These are phyloP conservation scores for Candida freyschussii DNA, from an alignment of 1,139 yeast species.

Conservation along the genomic window DNA sequence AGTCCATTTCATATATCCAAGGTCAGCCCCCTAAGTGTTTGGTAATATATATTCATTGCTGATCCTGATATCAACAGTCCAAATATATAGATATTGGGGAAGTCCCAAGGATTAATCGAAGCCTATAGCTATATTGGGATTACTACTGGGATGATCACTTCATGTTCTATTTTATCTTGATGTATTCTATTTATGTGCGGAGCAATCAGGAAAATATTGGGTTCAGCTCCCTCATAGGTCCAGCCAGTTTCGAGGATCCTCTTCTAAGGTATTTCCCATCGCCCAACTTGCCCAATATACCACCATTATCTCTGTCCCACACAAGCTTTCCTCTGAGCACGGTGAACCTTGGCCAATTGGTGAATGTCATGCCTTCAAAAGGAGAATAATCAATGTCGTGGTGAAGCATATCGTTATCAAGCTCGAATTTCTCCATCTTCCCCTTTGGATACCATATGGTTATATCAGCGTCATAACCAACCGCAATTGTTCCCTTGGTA, in stretches of 20 bases:
- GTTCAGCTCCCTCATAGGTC: conserved; percentile 20
- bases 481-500: conserved; percentile 36
- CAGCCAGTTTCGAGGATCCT: conserved; percentile 24
- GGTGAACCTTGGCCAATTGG: conserved; percentile 45
- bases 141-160: too few relatives aligned
- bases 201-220: too few relatives aligned
- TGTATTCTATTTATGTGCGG: conserved; percentile 1
- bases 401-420: conserved; percentile 35
- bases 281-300: conserved; percentile 17
- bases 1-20: too few relatives aligned
- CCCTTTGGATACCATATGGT: conserved; percentile 41
- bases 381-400: conserved; percentile 45
- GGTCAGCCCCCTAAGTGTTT: too few relatives aligned
- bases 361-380: conserved; percentile 37
- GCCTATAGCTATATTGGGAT: too few relatives aligned
- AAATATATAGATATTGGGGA: too few relatives aligned
- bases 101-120: too few relatives aligned
- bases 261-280: conserved; percentile 29
- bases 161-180: background rate
- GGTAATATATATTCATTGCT: too few relatives aligned
- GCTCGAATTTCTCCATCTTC: conserved; percentile 27
- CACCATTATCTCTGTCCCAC: conserved; percentile 34
- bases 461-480: conserved; percentile 41
- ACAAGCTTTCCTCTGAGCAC: conserved; percentile 36
- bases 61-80: too few relatives aligned